These are phyloP conservation scores for Gynochthodes officinalis DNA, from an alignment of 257 asterid genomes.

Conservation along the genomic window DNA sequence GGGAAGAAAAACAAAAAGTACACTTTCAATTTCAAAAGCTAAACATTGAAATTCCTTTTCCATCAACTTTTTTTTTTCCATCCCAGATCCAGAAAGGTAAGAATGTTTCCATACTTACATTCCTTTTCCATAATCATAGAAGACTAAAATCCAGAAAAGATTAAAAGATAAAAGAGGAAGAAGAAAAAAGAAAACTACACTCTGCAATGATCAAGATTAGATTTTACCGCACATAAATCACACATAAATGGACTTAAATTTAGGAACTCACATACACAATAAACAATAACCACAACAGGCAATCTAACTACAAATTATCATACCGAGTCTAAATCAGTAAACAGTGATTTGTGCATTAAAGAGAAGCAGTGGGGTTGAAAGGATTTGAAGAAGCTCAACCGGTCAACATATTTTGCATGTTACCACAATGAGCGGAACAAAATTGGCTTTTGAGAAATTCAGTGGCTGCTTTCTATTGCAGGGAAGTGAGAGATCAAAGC, in stretches of 20 bases:
- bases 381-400: background rate
- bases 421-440: background rate
- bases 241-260: background rate
- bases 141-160: background rate
- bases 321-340: background rate
- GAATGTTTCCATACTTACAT: background rate
- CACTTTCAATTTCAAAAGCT: background rate
- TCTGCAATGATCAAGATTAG: background rate
- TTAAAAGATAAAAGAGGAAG: background rate
- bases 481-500: conserved; percentile 1
- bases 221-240: background rate
- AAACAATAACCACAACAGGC: background rate
- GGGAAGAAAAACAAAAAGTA: background rate
- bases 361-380: background rate
- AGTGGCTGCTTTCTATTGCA: background rate
- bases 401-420: background rate
- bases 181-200: background rate
- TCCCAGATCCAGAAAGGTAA: background rate
- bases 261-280: background rate
- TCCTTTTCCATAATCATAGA: background rate
- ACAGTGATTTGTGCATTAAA: background rate
- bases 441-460: background rate
- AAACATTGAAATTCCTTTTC: background rate
- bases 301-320: background rate
- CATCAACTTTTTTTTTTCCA: background rate